Evolutionary conservation across 345 rosid genomes (phyloP).

Genomic region (Noccaea caerulescens): DNA sequence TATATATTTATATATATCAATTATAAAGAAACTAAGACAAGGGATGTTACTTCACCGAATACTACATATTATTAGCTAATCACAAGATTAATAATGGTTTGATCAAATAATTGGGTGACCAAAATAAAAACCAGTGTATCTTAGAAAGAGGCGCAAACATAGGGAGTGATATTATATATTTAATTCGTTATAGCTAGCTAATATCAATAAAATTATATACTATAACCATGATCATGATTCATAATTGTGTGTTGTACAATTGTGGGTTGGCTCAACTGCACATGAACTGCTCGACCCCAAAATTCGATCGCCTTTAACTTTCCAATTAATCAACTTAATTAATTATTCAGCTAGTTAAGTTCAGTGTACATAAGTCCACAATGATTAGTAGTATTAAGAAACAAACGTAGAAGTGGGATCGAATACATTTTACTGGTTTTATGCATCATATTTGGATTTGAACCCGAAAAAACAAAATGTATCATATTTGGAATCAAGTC

Average conservation of each 20-base stretch:
- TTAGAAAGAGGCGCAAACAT: conserved; percentile 45
- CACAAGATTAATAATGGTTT: conserved; percentile 40
- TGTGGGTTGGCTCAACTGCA: conserved; percentile 52
- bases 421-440: background rate
- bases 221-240: conserved; percentile 38
- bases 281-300: conserved; percentile 43
- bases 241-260: conserved; percentile 43
- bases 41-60: conserved; percentile 40
- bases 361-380: conserved; percentile 40
- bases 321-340: conserved; percentile 34
- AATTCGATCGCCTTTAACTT: conserved; percentile 42
- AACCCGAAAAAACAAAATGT: too few relatives aligned
- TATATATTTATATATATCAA: background rate
- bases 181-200: conserved; percentile 1
- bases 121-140: conserved; percentile 28
- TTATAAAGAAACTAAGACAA: conserved; percentile 19
- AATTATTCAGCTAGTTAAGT: conserved; percentile 31
- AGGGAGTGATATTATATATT: conserved; percentile 25
- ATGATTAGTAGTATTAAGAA: conserved; percentile 28
- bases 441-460: background rate
- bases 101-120: conserved; percentile 34
- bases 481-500: background rate
- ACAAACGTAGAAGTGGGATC: background rate
- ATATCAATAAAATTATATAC: conserved; percentile 8
- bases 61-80: conserved; percentile 39